A percentile compares a stretch with the other conserved stretches of the same genome.
These are phyloP conservation scores for Simplicillium sp. DNA, from an alignment of 2,329 filamentous ascomycete genomes.

Conservation along the genomic window DNA sequence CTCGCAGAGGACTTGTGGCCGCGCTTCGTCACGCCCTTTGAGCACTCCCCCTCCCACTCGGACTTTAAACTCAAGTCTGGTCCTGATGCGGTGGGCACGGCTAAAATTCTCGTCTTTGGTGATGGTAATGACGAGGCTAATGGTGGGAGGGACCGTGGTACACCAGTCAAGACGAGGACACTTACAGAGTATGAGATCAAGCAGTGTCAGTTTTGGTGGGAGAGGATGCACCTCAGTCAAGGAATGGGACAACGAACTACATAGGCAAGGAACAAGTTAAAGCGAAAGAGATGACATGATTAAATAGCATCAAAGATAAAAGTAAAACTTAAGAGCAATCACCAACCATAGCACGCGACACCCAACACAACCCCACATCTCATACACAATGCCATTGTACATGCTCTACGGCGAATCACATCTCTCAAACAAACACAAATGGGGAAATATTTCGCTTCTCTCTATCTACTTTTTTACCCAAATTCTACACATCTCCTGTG, in stretches of 20 bases:
- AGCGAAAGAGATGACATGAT: too few relatives aligned
- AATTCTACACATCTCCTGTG: slow-evolving; percentile 1
- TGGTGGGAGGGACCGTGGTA: slow-evolving; percentile 26
- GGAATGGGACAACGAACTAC: background rate
- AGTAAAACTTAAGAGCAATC: too few relatives aligned
- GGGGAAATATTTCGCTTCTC: background rate
- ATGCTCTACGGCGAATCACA: too few relatives aligned
- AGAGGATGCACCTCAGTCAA: slow-evolving; percentile 22
- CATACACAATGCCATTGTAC: too few relatives aligned
- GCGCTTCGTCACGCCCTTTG: slow-evolving; percentile 31
- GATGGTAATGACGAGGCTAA: slow-evolving; percentile 47
- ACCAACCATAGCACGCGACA: too few relatives aligned
- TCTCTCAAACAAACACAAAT: background rate
- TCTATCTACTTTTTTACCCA: background rate
- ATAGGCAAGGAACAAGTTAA: background rate
- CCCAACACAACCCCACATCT: too few relatives aligned
- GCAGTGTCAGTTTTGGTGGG: slow-evolving; percentile 54
- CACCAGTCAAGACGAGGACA: slow-evolving; percentile 29
- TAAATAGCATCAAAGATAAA: too few relatives aligned
- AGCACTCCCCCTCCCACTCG: background rate
- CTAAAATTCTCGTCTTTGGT: slow-evolving; percentile 45
- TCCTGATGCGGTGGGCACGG: slow-evolving; percentile 13
- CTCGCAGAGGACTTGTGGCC: slow-evolving; percentile 25
- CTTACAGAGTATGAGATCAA: slow-evolving; percentile 33
- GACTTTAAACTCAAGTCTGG: slow-evolving; percentile 1